Base-by-base conservation (phyloP, 768 basidiomycete species). In the Amanita molliuscula region DNA sequence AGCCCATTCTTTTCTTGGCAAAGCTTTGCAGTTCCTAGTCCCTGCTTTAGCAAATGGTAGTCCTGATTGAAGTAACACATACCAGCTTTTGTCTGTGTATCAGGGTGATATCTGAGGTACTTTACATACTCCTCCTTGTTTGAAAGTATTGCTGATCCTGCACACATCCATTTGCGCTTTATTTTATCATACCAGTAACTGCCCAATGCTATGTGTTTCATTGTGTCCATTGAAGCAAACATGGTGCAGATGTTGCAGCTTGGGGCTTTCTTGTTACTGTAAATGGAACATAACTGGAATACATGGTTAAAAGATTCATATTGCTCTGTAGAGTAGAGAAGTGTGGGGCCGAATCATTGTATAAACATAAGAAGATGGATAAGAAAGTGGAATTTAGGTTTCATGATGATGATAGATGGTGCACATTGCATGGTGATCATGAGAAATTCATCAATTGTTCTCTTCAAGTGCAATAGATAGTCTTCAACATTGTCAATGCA, bases 361-460 rank as follows among this genome's bases (percentile, higher is more conserved):
- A 74, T 67, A 50, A 73, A 66, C 0, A 52, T 49, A 0, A 62
- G 60, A 0, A 74, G 53, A 52, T 75, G 72, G 0, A 65, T 29
- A 6, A 73, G 29, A 20, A 73, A 57, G 36, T 75, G 72, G 52
- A 73, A 71, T 49, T 74, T 75, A 1, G 68, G 64, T 52, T 74
- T 73, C 68, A 69, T 53, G 72, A 72, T 68, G 64, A 72, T 9
- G 38, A 56, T 18, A 16, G 21, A 18, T 16, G 64, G 60, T 61
- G 63, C 1, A 34, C 49, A 3, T 33, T 44, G 44, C 28, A 62
- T 63, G 0, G 66, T 63, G 11, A 58, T 57, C 5, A 54, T 37
- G 2, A 74, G 62, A 49, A 74, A 72, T n/a, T 65, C 48, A 2
- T 69, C 43, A 26, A 74, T 72, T 26, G 59, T 60, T 3, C 48